Percentiles rank a stretch among this genome's conserved stretches.
Evolutionary conservation across 768 basidiomycete species (phyloP).

Genomic region (Leccinum longicurvipes): DNA sequence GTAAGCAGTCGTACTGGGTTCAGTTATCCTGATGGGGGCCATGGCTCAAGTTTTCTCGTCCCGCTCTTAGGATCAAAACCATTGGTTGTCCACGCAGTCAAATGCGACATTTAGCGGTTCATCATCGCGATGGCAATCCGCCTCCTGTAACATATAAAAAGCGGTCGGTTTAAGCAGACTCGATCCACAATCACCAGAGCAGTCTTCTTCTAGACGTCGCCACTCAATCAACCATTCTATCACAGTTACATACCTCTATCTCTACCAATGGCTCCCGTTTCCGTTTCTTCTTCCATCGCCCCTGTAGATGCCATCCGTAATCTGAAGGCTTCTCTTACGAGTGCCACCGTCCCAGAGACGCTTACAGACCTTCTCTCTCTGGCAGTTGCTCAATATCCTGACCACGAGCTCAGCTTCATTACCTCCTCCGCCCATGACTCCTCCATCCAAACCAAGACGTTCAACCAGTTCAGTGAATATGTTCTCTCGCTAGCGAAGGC

Average conservation of each 20-base stretch:
- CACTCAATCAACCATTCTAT: not conserved
- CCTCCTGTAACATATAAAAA: slow-evolving; percentile 19
- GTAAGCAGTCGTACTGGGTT: not conserved
- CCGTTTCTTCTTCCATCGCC: slow-evolving; percentile 6
- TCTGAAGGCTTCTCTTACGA: slow-evolving; percentile 15
- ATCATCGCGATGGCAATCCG: not conserved
- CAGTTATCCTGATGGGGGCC: not conserved
- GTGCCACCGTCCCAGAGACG: slow-evolving; percentile 11
- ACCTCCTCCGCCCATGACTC: slow-evolving; percentile 30
- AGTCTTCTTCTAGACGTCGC: not conserved
- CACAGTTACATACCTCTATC: not conserved
- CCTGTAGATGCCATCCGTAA: slow-evolving; percentile 8
- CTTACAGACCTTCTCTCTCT: slow-evolving; percentile 22
- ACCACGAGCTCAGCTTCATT: slow-evolving; percentile 25
- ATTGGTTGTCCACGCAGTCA: not conserved
- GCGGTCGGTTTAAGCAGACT: slow-evolving; percentile 5
- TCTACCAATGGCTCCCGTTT: slow-evolving; percentile 16
- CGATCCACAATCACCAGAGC: not conserved
- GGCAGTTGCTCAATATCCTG: slow-evolving; percentile 21
- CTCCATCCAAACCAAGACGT: slow-evolving; percentile 26
- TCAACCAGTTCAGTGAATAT: slow-evolving; percentile 16
- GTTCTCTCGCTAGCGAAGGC: slow-evolving; percentile 22
- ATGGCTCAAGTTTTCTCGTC: not conserved
- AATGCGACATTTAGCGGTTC: not conserved
- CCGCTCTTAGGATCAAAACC: not conserved